These are phyloP conservation scores for Kwoniella botswanensis DNA, from an alignment of 768 basidiomycete species.

Conservation along the genomic window DNA sequence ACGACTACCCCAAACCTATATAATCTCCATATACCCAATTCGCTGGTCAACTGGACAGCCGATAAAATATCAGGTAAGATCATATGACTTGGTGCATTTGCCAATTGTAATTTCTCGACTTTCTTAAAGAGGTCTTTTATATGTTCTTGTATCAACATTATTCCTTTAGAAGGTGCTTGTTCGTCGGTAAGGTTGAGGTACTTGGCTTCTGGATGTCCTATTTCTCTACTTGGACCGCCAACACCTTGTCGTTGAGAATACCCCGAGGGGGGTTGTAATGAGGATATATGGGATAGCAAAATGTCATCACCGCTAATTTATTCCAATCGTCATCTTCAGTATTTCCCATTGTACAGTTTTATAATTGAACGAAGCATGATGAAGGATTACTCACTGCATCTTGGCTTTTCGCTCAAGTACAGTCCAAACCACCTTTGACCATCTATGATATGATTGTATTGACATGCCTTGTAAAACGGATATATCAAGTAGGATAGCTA, in stretches of 20 bases:
- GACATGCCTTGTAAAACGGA: conserved; percentile 30
- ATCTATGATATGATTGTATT: conserved; percentile 41
- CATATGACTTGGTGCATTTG: conserved; percentile 36
- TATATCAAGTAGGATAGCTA: conserved; percentile 35
- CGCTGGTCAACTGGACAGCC: conserved; percentile 33
- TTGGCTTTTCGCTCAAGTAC: conserved; percentile 40
- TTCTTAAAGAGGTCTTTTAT: conserved; percentile 22
- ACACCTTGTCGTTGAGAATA: conserved; percentile 28
- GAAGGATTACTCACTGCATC: conserved; percentile 31
- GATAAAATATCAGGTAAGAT: conserved; percentile 43
- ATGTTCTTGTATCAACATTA: conserved; percentile 25
- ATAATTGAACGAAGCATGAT: neutral
- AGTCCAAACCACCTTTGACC: conserved; percentile 47
- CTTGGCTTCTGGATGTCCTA: conserved; percentile 11
- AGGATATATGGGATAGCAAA: conserved; percentile 14
- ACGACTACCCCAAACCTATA: conserved; percentile 40
- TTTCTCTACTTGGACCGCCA: conserved; percentile 37
- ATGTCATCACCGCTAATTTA: conserved; percentile 30
- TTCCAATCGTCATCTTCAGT: neutral
- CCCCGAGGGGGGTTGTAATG: conserved; percentile 21
- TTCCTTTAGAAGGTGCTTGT: conserved; percentile 3
- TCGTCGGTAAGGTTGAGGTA: neutral
- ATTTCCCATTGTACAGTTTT: too few relatives aligned
- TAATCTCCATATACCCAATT: conserved; percentile 40
- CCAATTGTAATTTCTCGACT: conserved; percentile 20